These are phyloP conservation scores for Corchorus capsularis DNA, from an alignment of 345 rosid genomes.

Conservation along the genomic window DNA sequence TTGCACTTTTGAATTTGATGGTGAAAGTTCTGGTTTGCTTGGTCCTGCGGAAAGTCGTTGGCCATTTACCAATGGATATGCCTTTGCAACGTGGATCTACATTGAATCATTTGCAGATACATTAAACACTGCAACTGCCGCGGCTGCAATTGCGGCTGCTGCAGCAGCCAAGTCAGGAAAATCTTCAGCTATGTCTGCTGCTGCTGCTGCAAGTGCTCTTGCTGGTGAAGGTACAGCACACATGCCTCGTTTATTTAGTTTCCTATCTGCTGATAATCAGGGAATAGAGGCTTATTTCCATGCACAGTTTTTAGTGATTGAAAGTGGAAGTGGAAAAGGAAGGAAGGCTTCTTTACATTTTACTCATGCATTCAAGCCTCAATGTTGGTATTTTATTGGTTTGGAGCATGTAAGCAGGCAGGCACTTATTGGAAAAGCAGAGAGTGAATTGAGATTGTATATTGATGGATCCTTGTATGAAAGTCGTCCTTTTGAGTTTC, in stretches of 20 bases:
- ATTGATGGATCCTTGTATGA: slow-evolving; percentile 95
- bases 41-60: slow-evolving; percentile 99
- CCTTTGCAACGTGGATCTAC: slow-evolving; percentile 96
- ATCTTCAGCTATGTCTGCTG: slow-evolving; percentile 99
- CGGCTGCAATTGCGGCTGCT: slow-evolving; percentile 97
- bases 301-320: slow-evolving; percentile 98
- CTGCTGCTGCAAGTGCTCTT: slow-evolving; percentile 99
- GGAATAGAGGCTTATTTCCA: slow-evolving; percentile 98
- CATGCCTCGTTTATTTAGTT: slow-evolving; percentile 98
- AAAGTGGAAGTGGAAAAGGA: slow-evolving; percentile 91
- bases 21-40: slow-evolving; percentile 99
- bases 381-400: slow-evolving; percentile 97
- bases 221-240: slow-evolving; percentile 99
- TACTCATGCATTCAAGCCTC: slow-evolving; percentile 98
- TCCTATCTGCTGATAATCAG: slow-evolving; percentile 94
- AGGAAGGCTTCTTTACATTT: slow-evolving; percentile 95
- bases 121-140: slow-evolving; percentile 94
- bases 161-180: slow-evolving; percentile 98
- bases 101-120: slow-evolving; percentile 99
- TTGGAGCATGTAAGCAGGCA: slow-evolving; percentile 88
- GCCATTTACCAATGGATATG: slow-evolving; percentile 96
- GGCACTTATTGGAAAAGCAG: slow-evolving; percentile 91
- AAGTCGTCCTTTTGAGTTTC: slow-evolving; percentile 92
- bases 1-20: slow-evolving; percentile 95
- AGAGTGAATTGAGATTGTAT: slow-evolving; percentile 86